Conservation (phyloP, 371 early-diverging fungal species). For the Rhizomucor miehei region DNA sequence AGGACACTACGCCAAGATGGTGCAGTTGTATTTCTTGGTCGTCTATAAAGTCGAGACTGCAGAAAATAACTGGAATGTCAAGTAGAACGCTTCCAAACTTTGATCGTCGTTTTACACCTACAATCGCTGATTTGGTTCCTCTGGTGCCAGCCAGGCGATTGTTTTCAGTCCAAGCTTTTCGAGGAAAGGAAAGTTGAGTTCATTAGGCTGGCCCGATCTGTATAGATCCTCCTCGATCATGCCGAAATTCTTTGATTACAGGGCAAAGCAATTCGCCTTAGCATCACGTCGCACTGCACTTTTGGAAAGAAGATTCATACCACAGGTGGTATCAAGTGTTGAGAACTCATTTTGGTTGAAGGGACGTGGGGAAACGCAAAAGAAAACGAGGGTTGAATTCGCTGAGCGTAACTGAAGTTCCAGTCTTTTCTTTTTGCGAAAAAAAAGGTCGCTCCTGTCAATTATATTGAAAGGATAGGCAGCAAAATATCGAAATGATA, state of each 20-base stretch:
- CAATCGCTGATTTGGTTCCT: slow-evolving; percentile 94
- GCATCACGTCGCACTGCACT: neutral
- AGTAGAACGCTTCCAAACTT: neutral
- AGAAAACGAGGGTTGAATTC: neutral
- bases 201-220: slow-evolving; percentile 97
- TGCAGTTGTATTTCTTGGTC: slow-evolving; percentile 93
- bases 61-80: too few relatives aligned
- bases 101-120: slow-evolving; percentile 29
- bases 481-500: too few relatives aligned
- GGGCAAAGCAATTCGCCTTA: slow-evolving; percentile 1
- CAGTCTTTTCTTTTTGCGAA: too few relatives aligned
- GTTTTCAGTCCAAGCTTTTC: slow-evolving; percentile 92
- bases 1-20: slow-evolving; percentile 76
- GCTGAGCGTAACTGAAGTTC: too few relatives aligned
- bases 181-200: slow-evolving; percentile 95
- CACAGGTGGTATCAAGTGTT: slow-evolving; percentile 81
- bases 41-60: slow-evolving; percentile 89
- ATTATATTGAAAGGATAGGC: too few relatives aligned
- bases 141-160: slow-evolving; percentile 92
- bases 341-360: slow-evolving; percentile 56
- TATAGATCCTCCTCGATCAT: slow-evolving; percentile 96
- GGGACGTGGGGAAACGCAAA: neutral
- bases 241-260: slow-evolving; percentile 79
- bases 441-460: too few relatives aligned
- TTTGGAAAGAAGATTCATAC: slow-evolving; percentile 34